Percentiles rank a stretch among this genome's conserved stretches.
Conservation (phyloP, 1,139 yeast species). For the Geotrichum europaeum region DNA sequence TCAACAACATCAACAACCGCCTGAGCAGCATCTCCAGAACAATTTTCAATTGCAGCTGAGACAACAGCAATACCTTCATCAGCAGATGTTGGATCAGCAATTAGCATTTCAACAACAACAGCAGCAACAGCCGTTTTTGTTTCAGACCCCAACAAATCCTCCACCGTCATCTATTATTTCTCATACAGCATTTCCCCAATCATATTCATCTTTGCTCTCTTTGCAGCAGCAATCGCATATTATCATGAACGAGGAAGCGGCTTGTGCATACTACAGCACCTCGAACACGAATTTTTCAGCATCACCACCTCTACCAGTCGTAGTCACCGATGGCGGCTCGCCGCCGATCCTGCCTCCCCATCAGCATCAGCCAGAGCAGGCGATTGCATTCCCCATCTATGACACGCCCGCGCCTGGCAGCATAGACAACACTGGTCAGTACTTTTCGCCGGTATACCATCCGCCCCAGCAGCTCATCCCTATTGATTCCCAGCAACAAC, state of each 20-base stretch:
- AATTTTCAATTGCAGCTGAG: constrained; percentile 1
- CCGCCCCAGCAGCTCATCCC: background rate
- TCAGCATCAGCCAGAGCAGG: background rate
- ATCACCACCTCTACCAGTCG: background rate
- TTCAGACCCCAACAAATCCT: background rate
- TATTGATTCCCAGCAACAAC: background rate
- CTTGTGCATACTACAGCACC: background rate
- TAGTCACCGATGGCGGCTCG: too few species aligned
- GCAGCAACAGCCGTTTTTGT: background rate
- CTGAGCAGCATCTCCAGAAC: constrained; percentile 1
- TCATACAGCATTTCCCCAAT: background rate
- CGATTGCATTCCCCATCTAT: background rate
- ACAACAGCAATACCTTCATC: constrained; percentile 8
- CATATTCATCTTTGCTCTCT: background rate
- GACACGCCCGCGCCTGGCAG: background rate
- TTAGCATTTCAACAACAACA: constrained; percentile 3
- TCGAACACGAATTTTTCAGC: background rate
- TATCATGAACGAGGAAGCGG: background rate
- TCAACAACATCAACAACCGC: background rate
- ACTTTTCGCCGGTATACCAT: background rate
- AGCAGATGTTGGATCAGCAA: constrained; percentile 2
- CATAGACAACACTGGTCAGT: background rate
- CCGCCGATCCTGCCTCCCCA: background rate
- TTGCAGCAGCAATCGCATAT: background rate
- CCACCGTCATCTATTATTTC: background rate